phyloP scores from a whole-genome alignment of 306 rosid genomes.

The Quercus wislizeni region DNA sequence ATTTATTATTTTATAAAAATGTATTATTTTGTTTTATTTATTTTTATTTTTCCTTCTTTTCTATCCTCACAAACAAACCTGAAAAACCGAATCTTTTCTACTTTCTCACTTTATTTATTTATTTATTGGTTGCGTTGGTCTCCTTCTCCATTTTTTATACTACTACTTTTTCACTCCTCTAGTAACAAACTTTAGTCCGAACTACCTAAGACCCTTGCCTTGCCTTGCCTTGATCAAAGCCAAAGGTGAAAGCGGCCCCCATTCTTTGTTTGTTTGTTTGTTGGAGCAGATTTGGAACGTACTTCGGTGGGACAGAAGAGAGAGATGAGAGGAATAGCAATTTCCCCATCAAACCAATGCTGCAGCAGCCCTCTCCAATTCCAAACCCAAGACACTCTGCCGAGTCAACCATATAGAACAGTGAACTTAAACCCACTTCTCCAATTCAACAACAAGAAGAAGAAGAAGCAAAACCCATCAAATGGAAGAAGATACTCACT shows the following conservation, averaged over 20 bases:
- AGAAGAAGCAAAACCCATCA: conserved; percentile 10
- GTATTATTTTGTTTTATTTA: no score
- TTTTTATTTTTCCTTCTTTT: no score
- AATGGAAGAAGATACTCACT: conserved; percentile 23
- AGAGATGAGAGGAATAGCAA: conserved; percentile 32
- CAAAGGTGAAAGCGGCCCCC: no score
- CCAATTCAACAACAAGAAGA: conserved; percentile 23
- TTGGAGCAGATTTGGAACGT: neutral
- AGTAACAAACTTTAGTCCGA: neutral
- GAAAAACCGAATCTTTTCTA: no score
- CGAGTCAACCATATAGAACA: neutral
- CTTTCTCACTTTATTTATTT: no score
- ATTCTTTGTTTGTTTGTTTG: neutral
- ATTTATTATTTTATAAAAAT: no score
- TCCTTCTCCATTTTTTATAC: no score
- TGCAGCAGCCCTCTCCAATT: neutral
- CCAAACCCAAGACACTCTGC: conserved; percentile 2
- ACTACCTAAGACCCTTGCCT: no score
- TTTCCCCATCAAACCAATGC: conserved; percentile 41
- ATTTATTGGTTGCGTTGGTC: no score
- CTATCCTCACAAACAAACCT: no score
- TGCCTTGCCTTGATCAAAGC: no score
- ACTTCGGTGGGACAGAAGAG: neutral
- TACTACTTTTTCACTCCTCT: no score
- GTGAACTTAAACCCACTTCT: conserved; percentile 32